These are phyloP conservation scores for Trichoderma atroviride DNA, from an alignment of 2,329 filamentous ascomycete species.

Conservation along the genomic window DNA sequence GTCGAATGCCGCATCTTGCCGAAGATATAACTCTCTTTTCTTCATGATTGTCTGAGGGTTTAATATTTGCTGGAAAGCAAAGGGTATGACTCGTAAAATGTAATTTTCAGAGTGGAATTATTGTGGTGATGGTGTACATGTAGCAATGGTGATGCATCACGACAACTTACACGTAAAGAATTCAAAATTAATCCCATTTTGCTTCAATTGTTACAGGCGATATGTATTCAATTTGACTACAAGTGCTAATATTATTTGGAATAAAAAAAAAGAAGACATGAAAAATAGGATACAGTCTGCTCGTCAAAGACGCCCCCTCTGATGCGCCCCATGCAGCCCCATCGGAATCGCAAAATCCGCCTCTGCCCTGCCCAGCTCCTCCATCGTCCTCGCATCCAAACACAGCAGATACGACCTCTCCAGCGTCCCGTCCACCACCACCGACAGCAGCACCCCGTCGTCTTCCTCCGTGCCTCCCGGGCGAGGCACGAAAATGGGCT, in stretches of 20 bases:
- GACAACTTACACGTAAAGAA: not conserved
- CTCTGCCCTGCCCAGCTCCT: constrained; percentile 66
- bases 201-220: not conserved
- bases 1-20: not conserved
- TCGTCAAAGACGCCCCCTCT: not conserved
- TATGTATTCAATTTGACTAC: not conserved
- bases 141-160: not conserved
- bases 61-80: not conserved
- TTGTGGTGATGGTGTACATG: not conserved
- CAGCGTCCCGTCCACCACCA: constrained; percentile 64
- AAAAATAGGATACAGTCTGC: not conserved
- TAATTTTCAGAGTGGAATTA: not conserved
- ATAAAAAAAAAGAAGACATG: not conserved
- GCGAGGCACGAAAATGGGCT: constrained; percentile 66
- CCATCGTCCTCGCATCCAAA: constrained; percentile 63
- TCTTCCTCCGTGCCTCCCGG: constrained; percentile 56
- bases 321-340: constrained; percentile 66
- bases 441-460: constrained; percentile 62
- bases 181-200: not conserved
- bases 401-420: constrained; percentile 67
- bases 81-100: not conserved
- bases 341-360: constrained; percentile 62
- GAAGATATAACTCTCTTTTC: not conserved
- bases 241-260: not conserved
- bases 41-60: not conserved